phyloP scores from a whole-genome alignment of 129 eudicot genomes.

The Flaveria trinervia region DNA sequence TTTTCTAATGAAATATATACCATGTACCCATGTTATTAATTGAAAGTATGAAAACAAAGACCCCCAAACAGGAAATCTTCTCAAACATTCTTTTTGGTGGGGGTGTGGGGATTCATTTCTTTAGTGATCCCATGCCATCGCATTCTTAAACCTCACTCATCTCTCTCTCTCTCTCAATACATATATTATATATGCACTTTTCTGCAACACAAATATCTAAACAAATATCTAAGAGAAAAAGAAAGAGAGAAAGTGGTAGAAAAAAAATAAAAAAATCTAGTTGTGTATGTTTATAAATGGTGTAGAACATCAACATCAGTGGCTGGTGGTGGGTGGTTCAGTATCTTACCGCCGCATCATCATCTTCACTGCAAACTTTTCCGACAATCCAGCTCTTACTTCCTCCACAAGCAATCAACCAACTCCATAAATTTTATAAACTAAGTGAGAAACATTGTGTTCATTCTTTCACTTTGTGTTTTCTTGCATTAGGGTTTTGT shows the following conservation, averaged over 20 bases:
- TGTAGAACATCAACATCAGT: slow-evolving; percentile 46
- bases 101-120: slow-evolving; percentile 32
- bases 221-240: slow-evolving; percentile 8
- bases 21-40: slow-evolving; percentile 26
- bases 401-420: slow-evolving; percentile 22
- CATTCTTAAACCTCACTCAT: slow-evolving; percentile 39
- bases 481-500: slow-evolving; percentile 8
- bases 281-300: slow-evolving; percentile 13
- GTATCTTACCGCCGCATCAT: slow-evolving; percentile 47
- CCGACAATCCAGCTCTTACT: slow-evolving; percentile 59
- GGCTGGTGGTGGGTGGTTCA: slow-evolving; percentile 54
- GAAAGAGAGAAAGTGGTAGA: slow-evolving; percentile 21
- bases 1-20: not conserved
- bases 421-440: slow-evolving; percentile 10
- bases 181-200: slow-evolving; percentile 12
- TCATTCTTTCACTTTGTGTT: slow-evolving; percentile 27
- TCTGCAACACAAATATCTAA: slow-evolving; percentile 19
- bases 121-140: slow-evolving; percentile 51
- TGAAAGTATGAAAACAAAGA: slow-evolving; percentile 27
- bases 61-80: slow-evolving; percentile 34
- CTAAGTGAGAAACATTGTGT: slow-evolving; percentile 25
- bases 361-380: slow-evolving; percentile 42
- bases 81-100: slow-evolving; percentile 46
- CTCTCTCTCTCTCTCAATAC: slow-evolving; percentile 20
- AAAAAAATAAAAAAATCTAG: not conserved